Evolutionary conservation across 2,329 filamentous ascomycete genomes (phyloP), one percentile per base, ranked within the genome.

Genomic region (Monilinia laxa): DNA sequence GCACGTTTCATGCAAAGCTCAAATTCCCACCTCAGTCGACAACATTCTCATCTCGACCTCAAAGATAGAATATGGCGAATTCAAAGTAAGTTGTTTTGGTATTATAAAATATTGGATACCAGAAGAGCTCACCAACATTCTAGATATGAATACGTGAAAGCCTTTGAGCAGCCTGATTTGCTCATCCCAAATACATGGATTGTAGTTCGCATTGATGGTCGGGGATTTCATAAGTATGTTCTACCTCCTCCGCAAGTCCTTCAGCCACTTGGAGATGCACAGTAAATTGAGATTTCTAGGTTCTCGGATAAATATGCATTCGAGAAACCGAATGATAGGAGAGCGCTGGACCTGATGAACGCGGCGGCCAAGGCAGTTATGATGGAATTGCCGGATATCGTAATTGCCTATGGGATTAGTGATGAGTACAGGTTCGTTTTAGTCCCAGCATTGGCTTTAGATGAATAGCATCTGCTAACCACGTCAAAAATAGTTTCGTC

Each of bases 181-280:
- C 81, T 99, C 52, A 84, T 98, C 28, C 92, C 89, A 64, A 96
- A 96, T 76, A 98, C 94, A 35, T 99, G 93, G 93, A 90, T 98
- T 66, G 92, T 98, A 25, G 88, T 99, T 66, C 89, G 95, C 68
- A 89, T 99, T 74, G 95, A 99, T 79, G 95, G 95, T 31, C 85
- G 94, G 70, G 93, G 93, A 23, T 99, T 99, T 79, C 95, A 93
- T 74, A 97, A 96, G 92, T 96, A 81, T 76, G 78, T 62, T 11
- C 9, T 53, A 11, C 31, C 45, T 53, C 28, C 5, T 18, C 20
- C 14, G 18, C 38, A 12, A 14, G 45, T 20, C 18, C 10, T 35
- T 51, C 20, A 10, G 12, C 14, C 10, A 16, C 45, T 51, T 2
- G 31, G 18, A 25, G 18, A 23, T 45, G 10, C 18, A 40, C 28